Conservation (phyloP, 208 protist species). For the Leishmania turanica region DNA sequence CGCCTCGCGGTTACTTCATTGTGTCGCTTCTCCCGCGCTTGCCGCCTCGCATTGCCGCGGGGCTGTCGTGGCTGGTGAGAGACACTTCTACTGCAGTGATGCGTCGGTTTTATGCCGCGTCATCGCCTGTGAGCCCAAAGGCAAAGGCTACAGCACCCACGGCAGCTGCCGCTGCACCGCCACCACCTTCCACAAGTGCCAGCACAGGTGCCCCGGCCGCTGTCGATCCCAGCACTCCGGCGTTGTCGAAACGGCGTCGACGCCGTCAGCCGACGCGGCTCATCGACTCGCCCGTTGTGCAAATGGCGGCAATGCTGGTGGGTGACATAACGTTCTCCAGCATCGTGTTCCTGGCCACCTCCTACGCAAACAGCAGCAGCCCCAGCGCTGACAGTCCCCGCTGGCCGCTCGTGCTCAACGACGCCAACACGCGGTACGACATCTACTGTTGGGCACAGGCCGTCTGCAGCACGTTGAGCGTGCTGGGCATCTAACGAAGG, state of each 20-base stretch:
- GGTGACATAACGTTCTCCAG: constrained; percentile 20
- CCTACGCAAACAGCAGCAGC: not conserved
- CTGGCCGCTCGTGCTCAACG: constrained; percentile 16
- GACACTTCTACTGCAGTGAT: constrained; percentile 2
- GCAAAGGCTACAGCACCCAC: not conserved
- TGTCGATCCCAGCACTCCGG: not conserved
- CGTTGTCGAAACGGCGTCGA: not conserved
- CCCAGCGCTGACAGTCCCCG: not conserved
- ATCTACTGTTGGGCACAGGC: constrained; percentile 26
- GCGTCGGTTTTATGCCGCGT: constrained; percentile 15
- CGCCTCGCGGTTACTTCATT: constrained; percentile 33
- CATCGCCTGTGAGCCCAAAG: not conserved
- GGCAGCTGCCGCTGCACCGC: not conserved
- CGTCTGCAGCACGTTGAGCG: constrained; percentile 1
- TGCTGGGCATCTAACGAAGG: constrained; percentile 2
- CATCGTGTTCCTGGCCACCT: constrained; percentile 16
- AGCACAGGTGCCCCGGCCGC: not conserved
- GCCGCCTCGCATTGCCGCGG: constrained; percentile 10
- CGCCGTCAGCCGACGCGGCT: not conserved
- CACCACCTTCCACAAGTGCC: no score
- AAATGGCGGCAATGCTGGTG: not conserved
- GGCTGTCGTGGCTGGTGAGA: not conserved
- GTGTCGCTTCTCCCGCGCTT: constrained; percentile 25
- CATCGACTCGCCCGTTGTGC: constrained; percentile 3
- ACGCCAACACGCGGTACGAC: constrained; percentile 18